These are phyloP conservation scores for Quercus agrifolia DNA, from an alignment of 306 rosid species.

Conservation along the genomic window DNA sequence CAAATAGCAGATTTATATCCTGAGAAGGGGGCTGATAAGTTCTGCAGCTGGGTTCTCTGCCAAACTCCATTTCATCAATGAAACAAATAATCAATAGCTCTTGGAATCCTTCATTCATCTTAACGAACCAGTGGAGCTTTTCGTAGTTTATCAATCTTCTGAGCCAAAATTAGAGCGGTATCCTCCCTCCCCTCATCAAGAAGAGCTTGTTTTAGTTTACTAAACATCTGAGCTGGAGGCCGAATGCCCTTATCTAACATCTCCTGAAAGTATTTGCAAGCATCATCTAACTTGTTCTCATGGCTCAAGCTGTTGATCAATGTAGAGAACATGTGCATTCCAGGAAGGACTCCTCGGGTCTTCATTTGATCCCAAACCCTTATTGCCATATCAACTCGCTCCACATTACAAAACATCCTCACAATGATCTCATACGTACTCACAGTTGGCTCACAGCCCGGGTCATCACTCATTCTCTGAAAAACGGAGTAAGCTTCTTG, in stretches of 20 bases:
- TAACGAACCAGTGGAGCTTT: constrained; percentile 46
- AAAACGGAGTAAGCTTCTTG: constrained; percentile 64
- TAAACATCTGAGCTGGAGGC: constrained; percentile 63
- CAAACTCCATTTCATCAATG: background rate
- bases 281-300: constrained; percentile 62
- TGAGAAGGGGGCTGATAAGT: background rate
- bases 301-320: constrained; percentile 54
- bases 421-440: constrained; percentile 70
- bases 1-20: background rate
- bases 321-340: constrained; percentile 80
- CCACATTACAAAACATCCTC: constrained; percentile 79
- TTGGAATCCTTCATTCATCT: background rate
- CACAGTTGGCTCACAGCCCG: constrained; percentile 60
- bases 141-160: constrained; percentile 56
- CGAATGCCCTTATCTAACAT: constrained; percentile 78
- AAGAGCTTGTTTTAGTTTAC: constrained; percentile 56
- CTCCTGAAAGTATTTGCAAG: constrained; percentile 72
- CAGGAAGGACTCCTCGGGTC: constrained; percentile 63
- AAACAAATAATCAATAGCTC: background rate
- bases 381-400: constrained; percentile 53
- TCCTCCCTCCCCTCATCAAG: constrained; percentile 50
- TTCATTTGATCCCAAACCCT: constrained; percentile 73
- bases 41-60: background rate
- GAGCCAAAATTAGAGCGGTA: constrained; percentile 30
- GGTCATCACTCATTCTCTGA: constrained; percentile 51